Evolutionary conservation across 2,329 filamentous ascomycete species (phyloP).

Genomic region (Aspergillus flavus): DNA sequence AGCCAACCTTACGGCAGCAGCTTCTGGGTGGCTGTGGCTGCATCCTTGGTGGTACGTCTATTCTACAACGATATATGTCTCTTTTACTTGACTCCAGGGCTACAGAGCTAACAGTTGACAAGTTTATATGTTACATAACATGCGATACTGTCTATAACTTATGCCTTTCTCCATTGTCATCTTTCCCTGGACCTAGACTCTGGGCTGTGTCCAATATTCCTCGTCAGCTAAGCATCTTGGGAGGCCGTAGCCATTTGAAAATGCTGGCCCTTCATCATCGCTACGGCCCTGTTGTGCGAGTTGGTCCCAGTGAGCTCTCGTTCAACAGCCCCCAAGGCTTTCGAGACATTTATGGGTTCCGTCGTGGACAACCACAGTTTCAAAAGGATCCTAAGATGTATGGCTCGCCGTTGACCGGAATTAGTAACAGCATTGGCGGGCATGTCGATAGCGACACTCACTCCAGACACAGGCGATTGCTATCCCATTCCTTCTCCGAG

Average conservation of each 20-base stretch:
- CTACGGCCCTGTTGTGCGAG: slow-evolving; percentile 41
- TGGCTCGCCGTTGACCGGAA: background rate
- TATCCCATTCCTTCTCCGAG: slow-evolving; percentile 31
- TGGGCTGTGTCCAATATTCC: slow-evolving; percentile 30
- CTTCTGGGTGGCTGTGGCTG: background rate
- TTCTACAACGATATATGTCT: background rate
- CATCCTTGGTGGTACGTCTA: background rate
- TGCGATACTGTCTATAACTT: background rate
- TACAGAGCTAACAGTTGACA: background rate
- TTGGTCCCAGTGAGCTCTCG: slow-evolving; percentile 39
- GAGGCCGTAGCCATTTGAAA: slow-evolving; percentile 28
- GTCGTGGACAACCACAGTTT: slow-evolving; percentile 18
- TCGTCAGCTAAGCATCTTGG: slow-evolving; percentile 20
- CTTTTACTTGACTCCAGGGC: background rate
- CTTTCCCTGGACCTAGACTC: slow-evolving; percentile 30
- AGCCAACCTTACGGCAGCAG: background rate
- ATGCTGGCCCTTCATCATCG: slow-evolving; percentile 30
- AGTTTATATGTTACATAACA: background rate
- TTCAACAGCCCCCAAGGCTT: slow-evolving; percentile 34
- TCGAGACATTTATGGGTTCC: slow-evolving; percentile 36
- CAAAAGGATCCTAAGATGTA: slow-evolving; percentile 26
- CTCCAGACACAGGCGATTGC: slow-evolving; percentile 18
- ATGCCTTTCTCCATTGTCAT: background rate
- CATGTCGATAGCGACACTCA: slow-evolving; percentile 13
- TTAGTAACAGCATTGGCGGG: background rate